Evolutionary conservation across 2,329 filamentous ascomycete genomes (phyloP), one percentile per base, ranked within the genome.

Genomic region (Aspergillus brasiliensis): DNA sequence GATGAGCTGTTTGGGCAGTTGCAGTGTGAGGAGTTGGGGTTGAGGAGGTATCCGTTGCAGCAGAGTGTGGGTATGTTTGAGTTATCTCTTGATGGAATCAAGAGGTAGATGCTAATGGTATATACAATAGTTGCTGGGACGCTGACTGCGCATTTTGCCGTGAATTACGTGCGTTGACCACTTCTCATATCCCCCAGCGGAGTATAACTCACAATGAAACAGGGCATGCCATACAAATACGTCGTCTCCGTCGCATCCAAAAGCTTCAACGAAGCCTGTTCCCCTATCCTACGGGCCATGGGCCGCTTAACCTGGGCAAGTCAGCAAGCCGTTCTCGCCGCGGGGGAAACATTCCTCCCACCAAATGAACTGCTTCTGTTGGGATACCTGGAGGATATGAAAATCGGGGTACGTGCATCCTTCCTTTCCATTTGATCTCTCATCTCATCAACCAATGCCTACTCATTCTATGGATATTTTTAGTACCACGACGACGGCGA

Each of bases 401-500:
- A 80, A 51, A 86, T 87, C 47, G 79, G 76, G 13, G 78, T 81
- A 71, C 60, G 77, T 68, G 10, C 10, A 51, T 19, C 25, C 10
- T 28, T 10, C 46, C 31, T 8, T n/a, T 21, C 15, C 25, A 25
- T n/a, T 44, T 15, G n/a, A 2, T 13, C 27, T 13, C 11, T 5
- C 19, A 3, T 13, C 6, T n/a, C 10, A 8, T 6, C 5, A 13
- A 37, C n/a, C n/a, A n/a, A n/a, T n/a, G 21, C 46, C 19, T 51
- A 19, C 11, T 17, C 5, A 28, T 19, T 17, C 31, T 0, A 23
- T 40, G 42, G 1, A 21, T 13, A n/a, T n/a, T n/a, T n/a, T n/a
- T n/a, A 83, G 72, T 86, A 82, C 68, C 85, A 87, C 67, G 84
- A 87, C 64, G 85, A 87, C 56, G 85, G 85, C 21, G 84, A 87